Base-by-base conservation (phyloP, 202 grass and related monocot species). In the Zoysia matrella region DNA sequence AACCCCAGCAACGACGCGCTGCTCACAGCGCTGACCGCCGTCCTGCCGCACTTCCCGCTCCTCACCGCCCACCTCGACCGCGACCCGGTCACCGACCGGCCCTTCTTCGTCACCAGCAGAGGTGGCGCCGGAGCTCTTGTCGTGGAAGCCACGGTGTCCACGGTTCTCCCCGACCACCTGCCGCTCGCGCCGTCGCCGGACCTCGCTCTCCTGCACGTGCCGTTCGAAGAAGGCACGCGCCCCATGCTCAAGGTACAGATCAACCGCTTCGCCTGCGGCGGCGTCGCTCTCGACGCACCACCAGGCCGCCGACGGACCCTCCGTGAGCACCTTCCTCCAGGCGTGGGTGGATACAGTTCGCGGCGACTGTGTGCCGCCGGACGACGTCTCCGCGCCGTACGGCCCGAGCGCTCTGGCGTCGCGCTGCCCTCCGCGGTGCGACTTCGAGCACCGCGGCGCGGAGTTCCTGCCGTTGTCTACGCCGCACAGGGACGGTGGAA, bases 181-280 rank as follows among this genome's bases (percentile, higher is more conserved):
- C 71, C 82, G 36, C 76, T 69, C 15, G 16, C 22, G 42, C 89
- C 86, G 11, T 82, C 82, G 0, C 65, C 54, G 6, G 71, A 60
- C 0, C 52, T 79, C 47, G 65, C 50, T 16, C 5, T 2, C 36
- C 67, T 94, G 4, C 74, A 90, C 10, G 74, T 72, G 3, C 45
- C 36, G 11, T 18, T 40, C 7, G 16, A 22, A 2, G 14, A 57
- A 0, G 66, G 4, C 13, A 71, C 69, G 2, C 41, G 2, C 13
- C 71, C 84, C 73, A 4, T 89, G 57, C 64, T 86, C 49, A 13
- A 76, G 51, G 65, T 94, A 39, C 91, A 94, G 65, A 77, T 94
- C 52, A 94, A 76, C 50, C 75, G 85, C 0, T 91, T 94, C 41
- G 58, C 88, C 0, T 94, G 91, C 81, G 91, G 91, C 1, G 75